Evolutionary conservation across 257 asterid genomes (phyloP).

Genomic region (Scutellaria barbata): DNA sequence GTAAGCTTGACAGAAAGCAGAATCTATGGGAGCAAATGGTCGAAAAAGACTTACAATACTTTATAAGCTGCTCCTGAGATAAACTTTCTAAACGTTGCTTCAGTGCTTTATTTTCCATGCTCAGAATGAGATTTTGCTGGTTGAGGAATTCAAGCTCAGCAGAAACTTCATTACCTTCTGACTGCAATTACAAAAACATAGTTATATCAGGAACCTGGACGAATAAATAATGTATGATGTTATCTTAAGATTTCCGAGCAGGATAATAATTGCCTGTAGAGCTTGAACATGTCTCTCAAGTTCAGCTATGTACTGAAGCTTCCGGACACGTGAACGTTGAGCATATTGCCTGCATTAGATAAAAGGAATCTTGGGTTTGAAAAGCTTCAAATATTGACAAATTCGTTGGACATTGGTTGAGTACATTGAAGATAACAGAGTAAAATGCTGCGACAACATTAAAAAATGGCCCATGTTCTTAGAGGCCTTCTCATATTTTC

Average conservation of each 20-base stretch:
- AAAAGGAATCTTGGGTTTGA: constrained; percentile 18
- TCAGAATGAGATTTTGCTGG: constrained; percentile 84
- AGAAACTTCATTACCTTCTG: constrained; percentile 82
- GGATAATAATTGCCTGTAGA: constrained; percentile 72
- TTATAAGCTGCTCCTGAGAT: constrained; percentile 89
- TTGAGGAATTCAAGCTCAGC: constrained; percentile 92
- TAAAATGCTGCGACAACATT: constrained; percentile 5
- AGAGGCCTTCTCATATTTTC: constrained; percentile 10
- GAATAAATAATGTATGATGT: constrained; percentile 10
- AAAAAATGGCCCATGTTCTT: constrained; percentile 17
- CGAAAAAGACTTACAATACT: constrained; percentile 63
- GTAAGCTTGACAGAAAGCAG: constrained; percentile 19
- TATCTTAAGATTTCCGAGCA: constrained; percentile 31
- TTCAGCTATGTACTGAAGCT: constrained; percentile 93
- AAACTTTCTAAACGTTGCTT: constrained; percentile 85
- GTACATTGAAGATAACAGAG: constrained; percentile 7
- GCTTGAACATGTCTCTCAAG: constrained; percentile 93
- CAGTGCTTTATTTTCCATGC: constrained; percentile 92
- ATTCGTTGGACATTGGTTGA: neutral
- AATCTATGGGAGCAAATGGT: constrained; percentile 19
- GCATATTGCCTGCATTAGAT: constrained; percentile 83
- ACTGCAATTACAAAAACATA: constrained; percentile 52
- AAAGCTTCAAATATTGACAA: neutral
- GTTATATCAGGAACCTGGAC: constrained; percentile 34
- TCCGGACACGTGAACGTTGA: constrained; percentile 96